Base-by-base conservation (phyloP, 495 filamentous ascomycete genomes). In the Letharia columbiana region DNA sequence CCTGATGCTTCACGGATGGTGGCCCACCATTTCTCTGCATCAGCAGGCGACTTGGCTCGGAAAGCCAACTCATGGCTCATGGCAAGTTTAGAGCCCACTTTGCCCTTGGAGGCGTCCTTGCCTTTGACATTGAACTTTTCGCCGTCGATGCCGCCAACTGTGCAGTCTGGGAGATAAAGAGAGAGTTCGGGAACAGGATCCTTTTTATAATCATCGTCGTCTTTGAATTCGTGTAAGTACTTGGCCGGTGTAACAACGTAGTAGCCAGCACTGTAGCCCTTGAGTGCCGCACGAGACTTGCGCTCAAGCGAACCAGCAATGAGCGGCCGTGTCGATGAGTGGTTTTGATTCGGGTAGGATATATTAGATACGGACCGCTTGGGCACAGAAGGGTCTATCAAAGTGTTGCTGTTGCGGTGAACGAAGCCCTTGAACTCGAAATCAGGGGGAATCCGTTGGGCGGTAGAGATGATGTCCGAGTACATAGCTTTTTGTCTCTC, bases 141-240 rank as follows among this genome's bases (percentile, higher is more conserved):
- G 52, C 87, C 92, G 68, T 81, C 83, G 50, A 91, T 80, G 7
- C 81, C 81, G 64, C 92, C 91, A 65, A 98, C 81, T 35, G 84
- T 77, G 71, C 92, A 95, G 73, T 98, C 95, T 56, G 94, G 94
- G 11, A 98, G 85, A 74, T 91, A 98, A 63, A 98, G 86, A 33
- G 89, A 91, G 12, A 92, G 79, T 74, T 98, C 92, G 0, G 93
- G 95, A 35, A 78, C 75, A 10, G 93, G 92, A 66, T 98, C 95
- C 69, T 83, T 82, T 62, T 82, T 83, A 72, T 90, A 78, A 73
- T 96, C 88, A 75, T 98, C 93, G 73, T 87, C 87, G 71, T 93
- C 91, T 75, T 96, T 96, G 82, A 95, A 98, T 73, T 98, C 94
- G 76, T 98, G 94, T 58, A 98, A 79, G 76, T 88, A 98, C 68